Evolutionary conservation across 1,284 basidiomycete genomes (phyloP).

Genomic region (Marasmius fiardii): DNA sequence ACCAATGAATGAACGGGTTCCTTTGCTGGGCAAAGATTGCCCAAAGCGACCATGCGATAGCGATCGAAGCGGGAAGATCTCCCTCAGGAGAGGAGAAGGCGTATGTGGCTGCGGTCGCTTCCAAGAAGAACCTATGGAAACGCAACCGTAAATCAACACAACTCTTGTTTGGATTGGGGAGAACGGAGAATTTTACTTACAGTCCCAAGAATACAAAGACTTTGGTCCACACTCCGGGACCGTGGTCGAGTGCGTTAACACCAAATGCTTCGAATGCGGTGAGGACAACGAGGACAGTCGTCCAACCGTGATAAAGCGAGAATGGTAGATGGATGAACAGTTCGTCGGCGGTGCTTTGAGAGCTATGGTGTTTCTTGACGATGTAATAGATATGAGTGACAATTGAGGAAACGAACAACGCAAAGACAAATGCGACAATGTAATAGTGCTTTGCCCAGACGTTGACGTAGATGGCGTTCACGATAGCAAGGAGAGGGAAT

Average conservation of each 20-base stretch:
- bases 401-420: slow-evolving; percentile 79
- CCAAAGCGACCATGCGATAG: slow-evolving; percentile 81
- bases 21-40: slow-evolving; percentile 79
- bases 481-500: slow-evolving; percentile 79
- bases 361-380: slow-evolving; percentile 80
- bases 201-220: slow-evolving; percentile 89
- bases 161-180: too few relatives aligned
- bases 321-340: slow-evolving; percentile 84
- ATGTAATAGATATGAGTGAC: slow-evolving; percentile 92
- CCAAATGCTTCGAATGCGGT: slow-evolving; percentile 92
- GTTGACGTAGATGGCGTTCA: slow-evolving; percentile 86
- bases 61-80: slow-evolving; percentile 86
- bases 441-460: slow-evolving; percentile 74
- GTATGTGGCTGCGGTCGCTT: slow-evolving; percentile 88
- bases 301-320: slow-evolving; percentile 95
- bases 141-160: too few relatives aligned
- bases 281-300: slow-evolving; percentile 86
- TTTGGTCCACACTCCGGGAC: slow-evolving; percentile 87
- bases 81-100: slow-evolving; percentile 88
- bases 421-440: slow-evolving; percentile 79
- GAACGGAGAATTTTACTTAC: slow-evolving; percentile 32
- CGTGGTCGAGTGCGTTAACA: slow-evolving; percentile 61
- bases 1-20: slow-evolving; percentile 86
- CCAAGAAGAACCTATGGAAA: slow-evolving; percentile 82
- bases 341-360: slow-evolving; percentile 69